Conservation (phyloP, 2,329 filamentous ascomycete genomes). For the Aspergillus cejpii region DNA sequence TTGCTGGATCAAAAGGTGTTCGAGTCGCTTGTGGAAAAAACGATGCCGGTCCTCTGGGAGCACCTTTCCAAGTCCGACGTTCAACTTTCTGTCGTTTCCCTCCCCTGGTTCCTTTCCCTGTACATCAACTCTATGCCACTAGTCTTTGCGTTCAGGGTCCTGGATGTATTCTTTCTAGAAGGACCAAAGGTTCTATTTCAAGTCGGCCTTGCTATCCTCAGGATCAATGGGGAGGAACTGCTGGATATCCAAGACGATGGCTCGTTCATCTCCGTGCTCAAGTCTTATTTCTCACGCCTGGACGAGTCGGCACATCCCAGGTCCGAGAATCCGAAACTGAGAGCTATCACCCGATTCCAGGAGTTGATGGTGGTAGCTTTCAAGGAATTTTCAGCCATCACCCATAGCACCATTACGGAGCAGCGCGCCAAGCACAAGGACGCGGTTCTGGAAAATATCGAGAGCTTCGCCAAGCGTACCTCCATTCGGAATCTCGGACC, state of each 20-base stretch:
- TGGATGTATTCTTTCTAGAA: slow-evolving; percentile 97
- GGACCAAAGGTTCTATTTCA: slow-evolving; percentile 97
- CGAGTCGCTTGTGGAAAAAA: slow-evolving; percentile 95
- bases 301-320: slow-evolving; percentile 95
- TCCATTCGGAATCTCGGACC: slow-evolving; percentile 92
- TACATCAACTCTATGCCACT: slow-evolving; percentile 99
- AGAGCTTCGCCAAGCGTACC: slow-evolving; percentile 93
- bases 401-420: slow-evolving; percentile 84
- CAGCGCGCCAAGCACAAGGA: slow-evolving; percentile 89
- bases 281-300: slow-evolving; percentile 85
- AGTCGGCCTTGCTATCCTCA: slow-evolving; percentile 88
- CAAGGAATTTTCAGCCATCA: slow-evolving; percentile 94
- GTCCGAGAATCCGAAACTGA: slow-evolving; percentile 88
- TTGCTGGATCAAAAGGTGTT: slow-evolving; percentile 95
- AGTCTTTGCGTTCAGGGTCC: slow-evolving; percentile 90
- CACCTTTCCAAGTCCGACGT: slow-evolving; percentile 96
- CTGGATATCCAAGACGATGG: slow-evolving; percentile 90
- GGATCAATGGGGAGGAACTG: slow-evolving; percentile 94
- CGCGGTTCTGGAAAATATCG: slow-evolving; percentile 88
- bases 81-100: slow-evolving; percentile 90
- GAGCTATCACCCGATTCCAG: slow-evolving; percentile 91
- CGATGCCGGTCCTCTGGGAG: slow-evolving; percentile 97
- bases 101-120: slow-evolving; percentile 95
- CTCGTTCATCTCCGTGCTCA: slow-evolving; percentile 91
- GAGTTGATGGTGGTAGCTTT: slow-evolving; percentile 99